Base-by-base conservation (phyloP, 352 stramenopile genomes). In the Phytophthora pisi region DNA sequence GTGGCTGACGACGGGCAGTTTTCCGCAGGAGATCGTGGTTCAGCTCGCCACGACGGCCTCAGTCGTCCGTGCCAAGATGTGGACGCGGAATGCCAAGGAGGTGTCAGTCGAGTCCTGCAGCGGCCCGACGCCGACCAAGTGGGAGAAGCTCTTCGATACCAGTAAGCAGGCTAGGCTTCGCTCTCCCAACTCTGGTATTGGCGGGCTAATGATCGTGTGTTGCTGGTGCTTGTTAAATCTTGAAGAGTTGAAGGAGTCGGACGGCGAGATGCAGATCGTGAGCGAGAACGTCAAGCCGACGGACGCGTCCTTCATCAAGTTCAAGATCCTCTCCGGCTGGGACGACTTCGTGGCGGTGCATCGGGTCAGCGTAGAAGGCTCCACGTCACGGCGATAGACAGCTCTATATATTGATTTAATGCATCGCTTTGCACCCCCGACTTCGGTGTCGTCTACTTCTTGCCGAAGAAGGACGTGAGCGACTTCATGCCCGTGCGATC, bases 311-410 rank as follows among this genome's bases (percentile, higher is more conserved):
- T 95, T 93, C 61, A 79, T 95, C 61, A 92, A 91, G 63, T 89
- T 95, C 57, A 90, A 89, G 61, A 89, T 95, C 60, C 72, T 93
- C 38, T 92, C 88, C 0, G 86, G 88, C n/a, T 95, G 82, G 78
- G 81, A 77, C 64, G 86, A 95, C 57, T 95, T 95, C 57, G 86
- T 90, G 23, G 58, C 76, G 24, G 68, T 95, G 18, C 84, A 95
- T 60, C 84, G 84, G 50, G 79, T 95, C 18, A 91, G 82, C 50
- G 88, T 95, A 36, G 84, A 95, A 84, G 88, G 88, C 51, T 90
- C 82, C 10, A 84, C 75, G 1, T 74, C 75, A 26, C 71, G 82
- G 42, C 50, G 60, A 60, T 68, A 56, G 58, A 64, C 57, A 70
- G 28, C 61, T 74, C 59, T 74, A 66, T 71, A 68, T 64, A 71